Conservation (phyloP, 176 grass and related monocot species). For the Musa troglodytarum region DNA sequence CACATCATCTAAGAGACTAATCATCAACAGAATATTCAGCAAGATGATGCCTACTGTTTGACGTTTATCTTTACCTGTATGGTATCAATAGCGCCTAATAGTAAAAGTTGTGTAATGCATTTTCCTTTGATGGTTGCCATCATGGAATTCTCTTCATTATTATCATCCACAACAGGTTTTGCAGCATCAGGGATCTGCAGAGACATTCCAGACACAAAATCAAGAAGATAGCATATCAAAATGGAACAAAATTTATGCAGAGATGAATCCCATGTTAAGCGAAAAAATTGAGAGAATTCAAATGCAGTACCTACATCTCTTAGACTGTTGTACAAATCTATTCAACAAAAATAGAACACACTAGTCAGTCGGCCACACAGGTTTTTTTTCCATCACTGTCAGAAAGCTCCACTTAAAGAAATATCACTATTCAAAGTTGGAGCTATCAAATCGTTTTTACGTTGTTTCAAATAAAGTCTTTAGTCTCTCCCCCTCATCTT, state of each 20-base stretch:
- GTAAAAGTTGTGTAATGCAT: conserved; percentile 87
- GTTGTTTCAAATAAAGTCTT: too few species aligned
- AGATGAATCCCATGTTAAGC: conserved; percentile 9
- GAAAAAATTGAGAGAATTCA: too few species aligned
- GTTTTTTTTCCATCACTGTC: not conserved
- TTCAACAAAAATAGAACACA: too few species aligned
- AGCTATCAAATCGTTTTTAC: too few species aligned
- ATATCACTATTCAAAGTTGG: not conserved
- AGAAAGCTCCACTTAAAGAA: not conserved
- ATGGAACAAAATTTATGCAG: conserved; percentile 24
- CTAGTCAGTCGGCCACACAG: not conserved
- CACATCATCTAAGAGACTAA: not conserved
- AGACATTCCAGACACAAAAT: conserved; percentile 20
- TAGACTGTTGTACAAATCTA: too few species aligned
- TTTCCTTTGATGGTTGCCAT: conserved; percentile 96
- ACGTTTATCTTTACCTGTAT: conserved; percentile 62
- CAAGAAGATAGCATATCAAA: conserved; percentile 8
- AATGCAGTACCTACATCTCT: too few species aligned
- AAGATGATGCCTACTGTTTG: not conserved
- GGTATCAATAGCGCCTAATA: conserved; percentile 82
- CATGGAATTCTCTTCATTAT: conserved; percentile 60
- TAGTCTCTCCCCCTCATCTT: too few species aligned
- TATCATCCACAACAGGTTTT: conserved; percentile 41
- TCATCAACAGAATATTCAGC: conserved; percentile 1
- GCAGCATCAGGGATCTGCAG: conserved; percentile 49